A percentile compares a stretch with the other conserved stretches of the same genome.
These are phyloP conservation scores for Omphalea diandra DNA, from an alignment of 441 rosid species.

Conservation along the genomic window DNA sequence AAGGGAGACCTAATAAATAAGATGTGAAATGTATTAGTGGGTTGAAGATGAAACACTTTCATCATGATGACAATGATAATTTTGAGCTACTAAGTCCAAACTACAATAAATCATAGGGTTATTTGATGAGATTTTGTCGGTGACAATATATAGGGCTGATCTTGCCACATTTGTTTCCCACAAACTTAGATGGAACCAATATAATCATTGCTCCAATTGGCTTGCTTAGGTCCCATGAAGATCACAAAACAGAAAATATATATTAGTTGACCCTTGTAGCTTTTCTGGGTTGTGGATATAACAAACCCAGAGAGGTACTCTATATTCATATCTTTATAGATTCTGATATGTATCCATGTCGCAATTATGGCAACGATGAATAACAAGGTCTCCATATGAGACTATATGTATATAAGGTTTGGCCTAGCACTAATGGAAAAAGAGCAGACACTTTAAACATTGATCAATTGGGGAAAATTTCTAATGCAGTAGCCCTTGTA, in stretches of 20 bases:
- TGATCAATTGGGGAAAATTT: too few relatives aligned
- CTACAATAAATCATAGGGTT: slow-evolving; percentile 2
- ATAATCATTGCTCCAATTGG: slow-evolving; percentile 18
- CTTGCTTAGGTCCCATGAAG: slow-evolving; percentile 6
- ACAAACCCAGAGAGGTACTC: background rate
- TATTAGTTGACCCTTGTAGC: background rate
- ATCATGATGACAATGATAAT: slow-evolving; percentile 7
- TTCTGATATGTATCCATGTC: slow-evolving; percentile 11
- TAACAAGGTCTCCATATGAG: too few relatives aligned
- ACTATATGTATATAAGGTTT: too few relatives aligned
- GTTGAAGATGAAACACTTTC: slow-evolving; percentile 2
- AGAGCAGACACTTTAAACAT: too few relatives aligned
- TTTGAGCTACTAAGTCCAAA: background rate
- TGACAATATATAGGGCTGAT: slow-evolving; percentile 9
- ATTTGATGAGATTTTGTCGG: slow-evolving; percentile 23
- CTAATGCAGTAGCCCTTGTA: too few relatives aligned
- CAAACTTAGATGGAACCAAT: slow-evolving; percentile 19
- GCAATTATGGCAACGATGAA: slow-evolving; percentile 15
- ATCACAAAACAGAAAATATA: background rate
- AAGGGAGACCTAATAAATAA: slow-evolving; percentile 11
- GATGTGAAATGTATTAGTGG: background rate
- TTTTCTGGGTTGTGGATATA: background rate
- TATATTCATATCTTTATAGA: slow-evolving; percentile 9
- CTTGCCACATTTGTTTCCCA: slow-evolving; percentile 23
- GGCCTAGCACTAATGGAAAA: too few relatives aligned